These are phyloP conservation scores for Polyporus arcularius DNA, from an alignment of 768 basidiomycete genomes.

Conservation along the genomic window DNA sequence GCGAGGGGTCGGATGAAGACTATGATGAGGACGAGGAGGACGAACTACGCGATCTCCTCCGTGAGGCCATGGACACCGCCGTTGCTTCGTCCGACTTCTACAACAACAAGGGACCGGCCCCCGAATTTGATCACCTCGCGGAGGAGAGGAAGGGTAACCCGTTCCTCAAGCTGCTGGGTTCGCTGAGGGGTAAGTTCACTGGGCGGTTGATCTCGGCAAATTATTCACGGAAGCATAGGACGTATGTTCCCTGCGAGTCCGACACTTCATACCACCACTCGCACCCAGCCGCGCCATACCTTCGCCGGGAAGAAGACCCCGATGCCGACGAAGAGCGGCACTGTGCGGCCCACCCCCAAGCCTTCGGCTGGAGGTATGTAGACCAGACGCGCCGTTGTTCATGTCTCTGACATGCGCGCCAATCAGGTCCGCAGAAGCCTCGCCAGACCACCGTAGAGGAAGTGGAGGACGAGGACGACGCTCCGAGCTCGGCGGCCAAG, in stretches of 20 bases:
- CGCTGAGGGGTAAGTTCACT: constrained; percentile 58
- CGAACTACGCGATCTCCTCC: constrained; percentile 55
- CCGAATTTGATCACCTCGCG: constrained; percentile 39
- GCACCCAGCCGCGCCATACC: constrained; percentile 33
- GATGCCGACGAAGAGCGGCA: constrained; percentile 2
- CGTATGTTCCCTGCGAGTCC: constrained; percentile 60
- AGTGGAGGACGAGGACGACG: constrained; percentile 66
- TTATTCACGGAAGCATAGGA: constrained; percentile 39
- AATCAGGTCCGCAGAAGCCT: constrained; percentile 28
- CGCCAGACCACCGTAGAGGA: constrained; percentile 66
- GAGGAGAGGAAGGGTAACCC: constrained; percentile 70
- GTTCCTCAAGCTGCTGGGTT: constrained; percentile 74
- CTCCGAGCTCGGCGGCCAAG: constrained; percentile 45
- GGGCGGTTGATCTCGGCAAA: neutral
- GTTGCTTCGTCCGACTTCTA: constrained; percentile 58
- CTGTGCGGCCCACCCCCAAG: constrained; percentile 2
- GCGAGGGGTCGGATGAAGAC: constrained; percentile 38
- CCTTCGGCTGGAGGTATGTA: neutral
- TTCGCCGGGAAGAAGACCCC: constrained; percentile 17
- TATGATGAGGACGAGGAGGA: constrained; percentile 75
- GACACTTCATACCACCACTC: constrained; percentile 42
- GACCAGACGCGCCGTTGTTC: neutral
- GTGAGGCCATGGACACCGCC: constrained; percentile 74
- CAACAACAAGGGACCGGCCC: constrained; percentile 43
- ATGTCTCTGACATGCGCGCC: neutral